phyloP scores from a whole-genome alignment of 352 stramenopile species.

The Globisporangium cylindrosporum region DNA sequence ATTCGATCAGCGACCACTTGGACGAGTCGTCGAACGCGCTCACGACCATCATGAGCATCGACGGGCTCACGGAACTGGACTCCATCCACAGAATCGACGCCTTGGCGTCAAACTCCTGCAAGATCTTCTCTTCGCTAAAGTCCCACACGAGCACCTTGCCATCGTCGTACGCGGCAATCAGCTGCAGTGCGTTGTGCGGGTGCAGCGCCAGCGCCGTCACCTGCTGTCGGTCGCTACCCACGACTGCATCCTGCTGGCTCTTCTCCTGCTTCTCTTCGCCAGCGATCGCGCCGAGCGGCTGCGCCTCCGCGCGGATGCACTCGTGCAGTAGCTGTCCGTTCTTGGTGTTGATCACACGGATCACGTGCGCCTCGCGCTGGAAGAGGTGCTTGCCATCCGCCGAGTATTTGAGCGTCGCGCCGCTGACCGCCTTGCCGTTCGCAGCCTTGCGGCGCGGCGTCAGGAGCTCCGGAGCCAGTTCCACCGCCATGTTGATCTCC shows the following conservation, averaged over 20 bases:
- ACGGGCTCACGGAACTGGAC: constrained; percentile 48
- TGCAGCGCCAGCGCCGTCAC: constrained; percentile 63
- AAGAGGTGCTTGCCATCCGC: constrained; percentile 72
- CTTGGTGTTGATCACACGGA: constrained; percentile 67
- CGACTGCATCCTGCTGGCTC: neutral
- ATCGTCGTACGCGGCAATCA: constrained; percentile 69
- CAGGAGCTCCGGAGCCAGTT: constrained; percentile 27
- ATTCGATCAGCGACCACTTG: constrained; percentile 63
- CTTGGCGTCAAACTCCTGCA: constrained; percentile 50
- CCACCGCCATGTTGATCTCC: neutral
- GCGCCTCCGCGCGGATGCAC: constrained; percentile 35
- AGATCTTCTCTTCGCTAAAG: constrained; percentile 64
- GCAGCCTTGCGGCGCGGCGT: constrained; percentile 23
- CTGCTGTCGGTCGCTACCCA: constrained; percentile 18
- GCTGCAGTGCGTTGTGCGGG: constrained; percentile 64
- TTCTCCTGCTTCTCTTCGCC: constrained; percentile 13
- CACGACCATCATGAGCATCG: constrained; percentile 55
- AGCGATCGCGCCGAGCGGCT: constrained; percentile 22
- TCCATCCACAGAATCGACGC: constrained; percentile 68
- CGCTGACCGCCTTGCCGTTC: neutral
- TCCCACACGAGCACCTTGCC: constrained; percentile 71
- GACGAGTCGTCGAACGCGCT: constrained; percentile 12
- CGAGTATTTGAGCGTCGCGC: constrained; percentile 53
- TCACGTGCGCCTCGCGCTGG: constrained; percentile 69
- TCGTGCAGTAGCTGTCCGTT: constrained; percentile 78